These are phyloP conservation scores for Triangularia verruculosa DNA, from an alignment of 2,329 filamentous ascomycete species.

Conservation along the genomic window DNA sequence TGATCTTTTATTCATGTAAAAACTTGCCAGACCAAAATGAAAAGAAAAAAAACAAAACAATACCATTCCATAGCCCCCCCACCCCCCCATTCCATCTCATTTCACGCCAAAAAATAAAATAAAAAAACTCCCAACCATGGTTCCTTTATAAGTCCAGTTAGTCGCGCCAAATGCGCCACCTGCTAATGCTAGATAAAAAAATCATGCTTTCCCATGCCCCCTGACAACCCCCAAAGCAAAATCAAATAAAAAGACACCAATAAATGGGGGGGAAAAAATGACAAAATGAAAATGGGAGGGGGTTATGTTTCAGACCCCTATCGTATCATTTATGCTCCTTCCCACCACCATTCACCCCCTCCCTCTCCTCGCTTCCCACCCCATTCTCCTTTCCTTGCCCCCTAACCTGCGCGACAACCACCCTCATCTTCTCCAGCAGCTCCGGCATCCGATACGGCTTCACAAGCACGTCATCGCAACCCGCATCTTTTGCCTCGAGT, in stretches of 20 bases:
- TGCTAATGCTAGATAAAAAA: too few relatives aligned
- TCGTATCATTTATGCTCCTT: neutral
- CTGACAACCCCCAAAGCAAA: neutral
- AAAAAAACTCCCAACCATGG: too few relatives aligned
- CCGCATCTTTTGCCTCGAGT: conserved; percentile 47
- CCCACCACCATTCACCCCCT: neutral
- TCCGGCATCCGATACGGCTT: conserved; percentile 68
- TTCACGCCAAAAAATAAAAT: too few relatives aligned
- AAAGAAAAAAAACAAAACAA: neutral
- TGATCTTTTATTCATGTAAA: too few relatives aligned
- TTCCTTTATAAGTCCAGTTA: too few relatives aligned
- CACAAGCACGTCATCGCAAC: conserved; percentile 64
- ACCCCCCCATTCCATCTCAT: too few relatives aligned
- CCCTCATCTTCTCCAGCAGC: conserved; percentile 57
- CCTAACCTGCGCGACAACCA: conserved; percentile 36
- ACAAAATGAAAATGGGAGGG: neutral
- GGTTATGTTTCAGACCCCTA: neutral
- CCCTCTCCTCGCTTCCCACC: neutral
- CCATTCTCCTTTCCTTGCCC: neutral
- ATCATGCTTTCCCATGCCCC: too few relatives aligned
- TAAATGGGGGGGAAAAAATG: neutral
- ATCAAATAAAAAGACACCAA: neutral
- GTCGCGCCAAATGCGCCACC: too few relatives aligned
- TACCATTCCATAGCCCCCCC: too few relatives aligned
- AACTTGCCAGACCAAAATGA: neutral